These are phyloP conservation scores for Heliamphora pulchella DNA, from an alignment of 179 eudicot genomes.

Conservation along the genomic window DNA sequence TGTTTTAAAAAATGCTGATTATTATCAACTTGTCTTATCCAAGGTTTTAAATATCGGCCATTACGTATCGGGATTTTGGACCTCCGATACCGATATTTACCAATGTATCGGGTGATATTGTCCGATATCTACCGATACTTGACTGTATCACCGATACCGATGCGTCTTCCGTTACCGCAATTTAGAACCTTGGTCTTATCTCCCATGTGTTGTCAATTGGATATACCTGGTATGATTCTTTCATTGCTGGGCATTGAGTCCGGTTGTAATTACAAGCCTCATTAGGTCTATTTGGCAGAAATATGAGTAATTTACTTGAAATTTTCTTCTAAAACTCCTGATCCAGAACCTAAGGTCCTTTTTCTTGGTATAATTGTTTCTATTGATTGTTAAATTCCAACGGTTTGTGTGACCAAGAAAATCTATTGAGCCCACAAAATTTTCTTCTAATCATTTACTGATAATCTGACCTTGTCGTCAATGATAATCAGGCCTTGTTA, in stretches of 20 bases:
- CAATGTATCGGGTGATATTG: not conserved
- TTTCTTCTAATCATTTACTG: not conserved
- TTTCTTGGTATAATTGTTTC: not conserved
- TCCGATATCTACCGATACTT: not conserved
- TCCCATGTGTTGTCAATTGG: not conserved
- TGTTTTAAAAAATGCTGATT: no score
- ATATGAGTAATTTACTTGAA: not conserved
- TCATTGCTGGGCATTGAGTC: not conserved
- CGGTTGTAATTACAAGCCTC: not conserved
- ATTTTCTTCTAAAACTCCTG: not conserved
- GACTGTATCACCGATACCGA: no score
- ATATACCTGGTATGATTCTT: not conserved
- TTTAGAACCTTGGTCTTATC: not conserved
- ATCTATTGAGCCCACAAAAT: not conserved
- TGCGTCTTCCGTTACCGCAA: not conserved
- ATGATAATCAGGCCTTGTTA: not conserved
- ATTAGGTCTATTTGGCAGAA: not conserved
- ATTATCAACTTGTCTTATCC: no score
- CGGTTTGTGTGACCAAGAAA: not conserved
- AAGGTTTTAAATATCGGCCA: no score
- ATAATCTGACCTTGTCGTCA: not conserved
- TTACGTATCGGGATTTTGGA: not conserved
- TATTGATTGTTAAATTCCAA: not conserved
- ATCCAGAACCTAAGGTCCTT: not conserved
- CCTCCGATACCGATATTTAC: no score